These are phyloP conservation scores for Juglanconis oblonga DNA, from an alignment of 2,329 filamentous ascomycete genomes.

Conservation along the genomic window DNA sequence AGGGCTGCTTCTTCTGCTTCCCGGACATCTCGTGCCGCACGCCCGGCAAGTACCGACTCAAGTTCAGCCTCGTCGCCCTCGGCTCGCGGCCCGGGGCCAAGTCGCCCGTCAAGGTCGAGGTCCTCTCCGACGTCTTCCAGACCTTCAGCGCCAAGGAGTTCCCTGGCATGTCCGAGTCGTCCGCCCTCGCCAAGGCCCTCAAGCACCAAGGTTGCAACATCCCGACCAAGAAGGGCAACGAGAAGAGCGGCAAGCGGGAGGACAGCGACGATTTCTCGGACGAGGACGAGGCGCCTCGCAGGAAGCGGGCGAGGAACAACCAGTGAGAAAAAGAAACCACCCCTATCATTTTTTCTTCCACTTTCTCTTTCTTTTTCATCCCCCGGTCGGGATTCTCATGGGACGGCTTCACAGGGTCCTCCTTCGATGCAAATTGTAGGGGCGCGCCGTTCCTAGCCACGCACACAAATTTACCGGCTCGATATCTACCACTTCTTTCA, in stretches of 20 bases:
- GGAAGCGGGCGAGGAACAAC: conserved; percentile 25
- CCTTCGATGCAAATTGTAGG: background rate
- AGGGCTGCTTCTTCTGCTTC: conserved; percentile 85
- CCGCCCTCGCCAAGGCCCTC: conserved; percentile 67
- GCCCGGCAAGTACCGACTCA: conserved; percentile 70
- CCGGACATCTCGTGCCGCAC: conserved; percentile 78
- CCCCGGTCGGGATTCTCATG: background rate
- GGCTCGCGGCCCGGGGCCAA: conserved; percentile 46
- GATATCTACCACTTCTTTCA: background rate
- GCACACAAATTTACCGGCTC: no score
- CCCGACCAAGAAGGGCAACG: conserved; percentile 82
- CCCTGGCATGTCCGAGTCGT: conserved; percentile 78
- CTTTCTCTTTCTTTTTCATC: background rate
- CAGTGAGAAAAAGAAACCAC: conserved; percentile 5
- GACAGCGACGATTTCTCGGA: conserved; percentile 42
- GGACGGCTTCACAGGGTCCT: background rate
- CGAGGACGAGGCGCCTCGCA: conserved; percentile 37
- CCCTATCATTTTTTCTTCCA: background rate
- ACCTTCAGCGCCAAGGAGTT: conserved; percentile 86
- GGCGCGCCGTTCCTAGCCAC: no score
- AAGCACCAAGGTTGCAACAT: conserved; percentile 81
- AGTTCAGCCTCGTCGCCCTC: conserved; percentile 71
- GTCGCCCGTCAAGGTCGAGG: conserved; percentile 50
- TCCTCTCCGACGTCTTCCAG: conserved; percentile 65
- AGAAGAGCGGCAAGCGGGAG: conserved; percentile 46